A percentile compares a stretch with the other conserved stretches of the same genome.
phyloP scores from a whole-genome alignment of 768 basidiomycete species.

The Erythrobasidium yunnanense region DNA sequence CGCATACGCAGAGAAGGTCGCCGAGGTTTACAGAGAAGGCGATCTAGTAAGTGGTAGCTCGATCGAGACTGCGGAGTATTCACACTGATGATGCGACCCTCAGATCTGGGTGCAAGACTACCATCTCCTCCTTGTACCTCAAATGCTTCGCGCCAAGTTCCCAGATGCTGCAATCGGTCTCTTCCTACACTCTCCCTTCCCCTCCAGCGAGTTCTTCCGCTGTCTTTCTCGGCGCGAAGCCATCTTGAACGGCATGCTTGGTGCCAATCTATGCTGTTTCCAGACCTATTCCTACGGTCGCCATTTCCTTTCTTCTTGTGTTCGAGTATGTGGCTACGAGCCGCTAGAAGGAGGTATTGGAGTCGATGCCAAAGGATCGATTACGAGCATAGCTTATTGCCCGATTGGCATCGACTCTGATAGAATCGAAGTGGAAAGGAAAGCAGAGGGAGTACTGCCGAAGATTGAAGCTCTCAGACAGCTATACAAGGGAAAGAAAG shows the following conservation, averaged over 20 bases:
- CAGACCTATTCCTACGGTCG: slow-evolving; percentile 93
- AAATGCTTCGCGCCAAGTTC: slow-evolving; percentile 62
- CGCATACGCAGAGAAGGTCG: slow-evolving; percentile 70
- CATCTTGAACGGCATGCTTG: slow-evolving; percentile 94
- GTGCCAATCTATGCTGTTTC: slow-evolving; percentile 93
- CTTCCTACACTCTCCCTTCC: slow-evolving; percentile 97
- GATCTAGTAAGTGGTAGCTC: slow-evolving; percentile 49
- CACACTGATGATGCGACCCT: background rate
- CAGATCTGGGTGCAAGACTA: slow-evolving; percentile 65
- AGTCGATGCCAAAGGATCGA: slow-evolving; percentile 75
- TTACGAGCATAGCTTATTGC: slow-evolving; percentile 68
- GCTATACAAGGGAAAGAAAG: slow-evolving; percentile 92
- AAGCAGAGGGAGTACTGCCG: slow-evolving; percentile 61
- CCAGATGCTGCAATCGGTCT: slow-evolving; percentile 61
- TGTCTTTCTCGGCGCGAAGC: slow-evolving; percentile 79
- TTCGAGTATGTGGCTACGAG: slow-evolving; percentile 93
- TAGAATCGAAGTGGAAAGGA: slow-evolving; percentile 66
- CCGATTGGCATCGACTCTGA: slow-evolving; percentile 93
- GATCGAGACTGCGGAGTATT: background rate
- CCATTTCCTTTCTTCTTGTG: slow-evolving; percentile 84
- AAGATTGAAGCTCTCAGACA: slow-evolving; percentile 72
- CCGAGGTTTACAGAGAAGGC: slow-evolving; percentile 70
- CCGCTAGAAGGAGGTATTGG: slow-evolving; percentile 48
- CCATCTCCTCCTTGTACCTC: slow-evolving; percentile 82
- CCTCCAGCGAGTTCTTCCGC: slow-evolving; percentile 87